These are phyloP conservation scores for Dictyostelium capitatum DNA, from an alignment of 78 protist species.

Conservation along the genomic window DNA sequence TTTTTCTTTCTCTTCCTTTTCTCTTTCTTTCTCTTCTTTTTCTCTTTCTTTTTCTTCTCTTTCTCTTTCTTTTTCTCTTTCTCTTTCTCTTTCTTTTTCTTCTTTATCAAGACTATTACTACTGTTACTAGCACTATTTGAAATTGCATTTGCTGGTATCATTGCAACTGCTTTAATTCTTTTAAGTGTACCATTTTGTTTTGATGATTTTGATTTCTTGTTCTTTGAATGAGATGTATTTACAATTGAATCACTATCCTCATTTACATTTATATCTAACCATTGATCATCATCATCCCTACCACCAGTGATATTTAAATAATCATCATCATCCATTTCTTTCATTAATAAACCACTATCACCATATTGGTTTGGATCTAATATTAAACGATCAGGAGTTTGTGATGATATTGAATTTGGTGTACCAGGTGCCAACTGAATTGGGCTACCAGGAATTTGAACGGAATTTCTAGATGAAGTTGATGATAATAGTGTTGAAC, in stretches of 20 bases:
- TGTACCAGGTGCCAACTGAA: constrained; percentile 39
- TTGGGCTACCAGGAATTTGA: constrained; percentile 11
- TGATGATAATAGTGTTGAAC: background rate
- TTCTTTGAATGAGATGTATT: background rate
- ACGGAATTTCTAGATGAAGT: constrained; percentile 19
- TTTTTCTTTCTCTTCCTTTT: constrained; percentile 1
- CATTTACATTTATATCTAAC: constrained; percentile 9
- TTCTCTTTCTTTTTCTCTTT: constrained; percentile 13
- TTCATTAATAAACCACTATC: constrained; percentile 44
- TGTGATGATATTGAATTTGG: constrained; percentile 26
- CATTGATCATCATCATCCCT: constrained; percentile 2
- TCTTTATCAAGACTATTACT: background rate
- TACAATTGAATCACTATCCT: background rate
- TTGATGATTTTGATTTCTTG: background rate
- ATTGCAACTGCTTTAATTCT: constrained; percentile 28
- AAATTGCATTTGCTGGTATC: background rate
- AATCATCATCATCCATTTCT: constrained; percentile 34
- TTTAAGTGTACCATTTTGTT: background rate
- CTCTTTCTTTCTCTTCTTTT: background rate
- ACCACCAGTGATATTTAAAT: constrained; percentile 10
- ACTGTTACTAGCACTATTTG: background rate
- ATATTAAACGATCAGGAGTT: constrained; percentile 24
- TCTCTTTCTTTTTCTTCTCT: background rate
- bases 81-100: background rate
- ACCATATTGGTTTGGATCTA: constrained; percentile 45